Percentiles rank a stretch among this genome's conserved stretches.
Evolutionary conservation across 1,139 yeast genomes (phyloP).

Genomic region (Yamadazyma kanchanaburiensis): DNA sequence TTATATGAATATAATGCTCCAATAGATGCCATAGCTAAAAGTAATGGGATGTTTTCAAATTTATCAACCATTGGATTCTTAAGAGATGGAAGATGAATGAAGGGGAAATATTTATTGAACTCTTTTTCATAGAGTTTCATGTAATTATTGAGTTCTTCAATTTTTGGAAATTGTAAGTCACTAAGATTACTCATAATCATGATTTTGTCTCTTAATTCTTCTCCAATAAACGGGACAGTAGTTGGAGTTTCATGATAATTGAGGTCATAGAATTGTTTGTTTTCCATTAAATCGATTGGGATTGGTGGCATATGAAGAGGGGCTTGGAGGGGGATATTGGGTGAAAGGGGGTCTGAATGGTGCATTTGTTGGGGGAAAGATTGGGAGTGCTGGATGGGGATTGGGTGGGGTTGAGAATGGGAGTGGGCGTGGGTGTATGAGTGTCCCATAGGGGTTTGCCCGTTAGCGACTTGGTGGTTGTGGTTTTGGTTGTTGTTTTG

Average conservation of each 20-base stretch:
- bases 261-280: background rate
- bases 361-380: too few relatives aligned
- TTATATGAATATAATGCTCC: constrained; percentile 89
- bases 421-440: background rate
- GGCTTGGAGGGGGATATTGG: too few relatives aligned
- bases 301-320: too few relatives aligned
- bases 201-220: constrained; percentile 52
- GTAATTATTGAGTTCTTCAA: constrained; percentile 72
- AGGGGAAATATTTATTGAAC: constrained; percentile 78
- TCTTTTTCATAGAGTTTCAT: constrained; percentile 67
- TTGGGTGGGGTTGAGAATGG: background rate
- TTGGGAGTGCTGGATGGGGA: too few relatives aligned
- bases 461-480: background rate
- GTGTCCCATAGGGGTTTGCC: background rate
- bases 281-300: background rate
- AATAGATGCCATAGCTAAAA: constrained; percentile 81
- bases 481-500: background rate
- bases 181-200: constrained; percentile 48
- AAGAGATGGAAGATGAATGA: constrained; percentile 72
- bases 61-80: constrained; percentile 51
- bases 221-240: constrained; percentile 20
- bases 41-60: constrained; percentile 66
- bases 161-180: constrained; percentile 62
- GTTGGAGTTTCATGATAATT: background rate
- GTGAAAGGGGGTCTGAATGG: too few relatives aligned